A percentile compares a stretch with the other conserved stretches of the same genome.
phyloP scores from a whole-genome alignment of 495 filamentous ascomycete species.

The Xylaria sp. region DNA sequence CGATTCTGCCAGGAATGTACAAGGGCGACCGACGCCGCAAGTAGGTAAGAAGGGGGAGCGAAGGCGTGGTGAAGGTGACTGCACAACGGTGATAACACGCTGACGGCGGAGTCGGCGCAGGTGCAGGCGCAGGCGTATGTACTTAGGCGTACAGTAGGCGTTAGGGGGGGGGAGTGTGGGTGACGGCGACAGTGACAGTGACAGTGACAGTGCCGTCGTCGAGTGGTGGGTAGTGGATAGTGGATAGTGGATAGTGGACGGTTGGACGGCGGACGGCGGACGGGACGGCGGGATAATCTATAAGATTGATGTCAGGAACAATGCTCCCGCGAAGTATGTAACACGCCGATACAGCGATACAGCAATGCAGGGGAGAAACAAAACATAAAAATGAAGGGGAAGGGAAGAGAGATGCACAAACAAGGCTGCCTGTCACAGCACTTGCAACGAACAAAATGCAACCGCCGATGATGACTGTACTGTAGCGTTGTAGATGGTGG shows the following conservation, averaged over 20 bases:
- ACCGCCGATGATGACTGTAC: constrained; percentile 13
- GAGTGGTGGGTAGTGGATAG: not conserved
- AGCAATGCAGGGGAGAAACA: constrained; percentile 6
- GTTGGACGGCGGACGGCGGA: too few species aligned
- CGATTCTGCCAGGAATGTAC: constrained; percentile 3
- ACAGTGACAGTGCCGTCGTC: too few species aligned
- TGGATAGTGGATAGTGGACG: too few species aligned
- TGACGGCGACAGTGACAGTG: too few species aligned
- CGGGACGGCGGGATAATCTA: not conserved
- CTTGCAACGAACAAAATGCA: constrained; percentile 1
- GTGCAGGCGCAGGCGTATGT: too few species aligned
- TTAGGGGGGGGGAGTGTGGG: not conserved
- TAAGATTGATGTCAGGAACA: constrained; percentile 8
- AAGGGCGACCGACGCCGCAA: not conserved
- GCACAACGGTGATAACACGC: constrained; percentile 1
- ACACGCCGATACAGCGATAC: not conserved
- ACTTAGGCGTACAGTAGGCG: too few species aligned
- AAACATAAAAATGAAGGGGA: not conserved
- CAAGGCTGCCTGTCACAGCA: not conserved
- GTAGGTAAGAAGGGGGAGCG: not conserved
- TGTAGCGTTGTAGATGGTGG: not conserved
- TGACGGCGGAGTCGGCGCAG: not conserved
- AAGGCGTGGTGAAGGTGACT: not conserved
- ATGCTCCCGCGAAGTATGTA: not conserved
- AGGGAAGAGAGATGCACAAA: not conserved